Percentiles rank a stretch among this genome's conserved stretches.
phyloP scores from a whole-genome alignment of 2,329 filamentous ascomycete species.

The Pyrenochaeta sp. region DNA sequence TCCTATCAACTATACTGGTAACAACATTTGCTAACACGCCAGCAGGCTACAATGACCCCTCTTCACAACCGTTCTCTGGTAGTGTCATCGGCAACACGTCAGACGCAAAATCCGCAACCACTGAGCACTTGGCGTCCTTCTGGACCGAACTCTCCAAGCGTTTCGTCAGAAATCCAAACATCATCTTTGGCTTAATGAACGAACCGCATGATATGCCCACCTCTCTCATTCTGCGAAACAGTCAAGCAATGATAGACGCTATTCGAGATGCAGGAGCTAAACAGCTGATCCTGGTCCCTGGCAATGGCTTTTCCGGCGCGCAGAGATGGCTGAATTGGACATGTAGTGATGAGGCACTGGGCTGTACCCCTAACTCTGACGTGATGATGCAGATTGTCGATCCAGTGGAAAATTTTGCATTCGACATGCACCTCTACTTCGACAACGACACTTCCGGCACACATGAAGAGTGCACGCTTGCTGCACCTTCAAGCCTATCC shows the following conservation, averaged over 20 bases:
- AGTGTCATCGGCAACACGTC: conserved; percentile 59
- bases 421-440: conserved; percentile 64
- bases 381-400: conserved; percentile 55
- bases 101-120: conserved; percentile 57
- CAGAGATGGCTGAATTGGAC: conserved; percentile 55
- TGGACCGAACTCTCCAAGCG: conserved; percentile 59
- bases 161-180: conserved; percentile 53
- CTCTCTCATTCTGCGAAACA: conserved; percentile 56
- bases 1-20: neutral
- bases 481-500: conserved; percentile 52
- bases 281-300: conserved; percentile 60
- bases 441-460: conserved; percentile 59
- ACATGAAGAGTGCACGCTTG: conserved; percentile 56
- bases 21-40: neutral
- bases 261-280: conserved; percentile 56
- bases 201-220: conserved; percentile 63
- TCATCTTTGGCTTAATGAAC: conserved; percentile 62
- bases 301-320: conserved; percentile 60
- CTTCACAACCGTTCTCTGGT: conserved; percentile 58
- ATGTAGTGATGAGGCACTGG: conserved; percentile 21
- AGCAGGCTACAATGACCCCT: conserved; percentile 59
- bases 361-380: conserved; percentile 50
- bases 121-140: conserved; percentile 58
- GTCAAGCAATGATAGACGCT: conserved; percentile 58
- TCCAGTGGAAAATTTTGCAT: conserved; percentile 58